Evolutionary conservation across 768 basidiomycete species (phyloP).

Genomic region (Strobilomyces dryophilus): DNA sequence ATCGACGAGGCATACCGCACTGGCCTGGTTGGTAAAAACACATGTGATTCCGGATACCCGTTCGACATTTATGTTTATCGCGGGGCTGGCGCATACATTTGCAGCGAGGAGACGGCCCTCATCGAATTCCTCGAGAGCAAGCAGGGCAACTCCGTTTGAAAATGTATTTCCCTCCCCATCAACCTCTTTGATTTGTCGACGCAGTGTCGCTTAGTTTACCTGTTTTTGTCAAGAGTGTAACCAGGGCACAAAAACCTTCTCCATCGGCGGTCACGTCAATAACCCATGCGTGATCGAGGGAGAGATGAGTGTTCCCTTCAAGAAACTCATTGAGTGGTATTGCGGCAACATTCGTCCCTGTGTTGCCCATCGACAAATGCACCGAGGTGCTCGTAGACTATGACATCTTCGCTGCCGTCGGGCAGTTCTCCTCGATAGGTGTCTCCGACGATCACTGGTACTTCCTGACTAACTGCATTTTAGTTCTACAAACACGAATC

Average conservation of each 20-base stretch:
- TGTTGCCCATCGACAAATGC: constrained; percentile 80
- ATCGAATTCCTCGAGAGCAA: constrained; percentile 98
- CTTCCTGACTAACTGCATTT: constrained; percentile 4
- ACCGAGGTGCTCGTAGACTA: constrained; percentile 96
- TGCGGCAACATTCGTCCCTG: constrained; percentile 91
- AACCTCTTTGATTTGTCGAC: constrained; percentile 93
- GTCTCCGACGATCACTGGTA: not conserved
- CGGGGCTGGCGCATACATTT: constrained; percentile 97
- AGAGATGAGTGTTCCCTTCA: constrained; percentile 96
- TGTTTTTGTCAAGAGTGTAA: constrained; percentile 89
- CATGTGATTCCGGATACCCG: constrained; percentile 88
- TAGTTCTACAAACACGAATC: constrained; percentile 99
- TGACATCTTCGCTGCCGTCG: constrained; percentile 91
- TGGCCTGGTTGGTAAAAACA: constrained; percentile 84
- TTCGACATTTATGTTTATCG: constrained; percentile 99
- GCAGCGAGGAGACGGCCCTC: constrained; percentile 96
- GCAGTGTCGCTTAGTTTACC: constrained; percentile 89
- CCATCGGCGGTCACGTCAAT: constrained; percentile 96
- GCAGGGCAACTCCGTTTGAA: constrained; percentile 98
- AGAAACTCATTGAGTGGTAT: constrained; percentile 94
- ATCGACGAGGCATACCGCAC: constrained; percentile 92
- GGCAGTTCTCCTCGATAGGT: constrained; percentile 78
- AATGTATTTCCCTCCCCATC: constrained; percentile 98
- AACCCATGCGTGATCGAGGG: constrained; percentile 98
- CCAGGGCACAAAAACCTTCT: constrained; percentile 95